Evolutionary conservation across 192 early-diverging fungal species (phyloP).

Genomic region (Phlyctochytrium bullatum): DNA sequence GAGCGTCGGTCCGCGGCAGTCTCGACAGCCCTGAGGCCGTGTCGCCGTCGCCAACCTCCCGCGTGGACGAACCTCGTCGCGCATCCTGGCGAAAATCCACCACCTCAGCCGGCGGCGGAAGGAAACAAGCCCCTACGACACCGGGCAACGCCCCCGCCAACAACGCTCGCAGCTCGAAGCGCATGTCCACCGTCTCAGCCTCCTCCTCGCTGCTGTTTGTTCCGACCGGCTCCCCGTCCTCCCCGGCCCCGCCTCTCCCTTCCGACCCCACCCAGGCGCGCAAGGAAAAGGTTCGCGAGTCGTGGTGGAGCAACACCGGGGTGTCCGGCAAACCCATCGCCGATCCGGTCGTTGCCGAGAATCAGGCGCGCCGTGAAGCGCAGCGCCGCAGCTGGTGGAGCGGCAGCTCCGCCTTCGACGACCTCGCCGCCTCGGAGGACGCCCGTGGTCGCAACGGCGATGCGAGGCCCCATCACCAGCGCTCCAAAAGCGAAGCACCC

Average conservation of each 20-base stretch:
- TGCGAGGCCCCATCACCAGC: not conserved
- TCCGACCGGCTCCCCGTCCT: not conserved
- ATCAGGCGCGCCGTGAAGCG: slow-evolving; percentile 23
- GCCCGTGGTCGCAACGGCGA: slow-evolving; percentile 4
- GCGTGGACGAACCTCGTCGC: not conserved
- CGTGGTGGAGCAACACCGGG: slow-evolving; percentile 28
- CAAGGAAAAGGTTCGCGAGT: slow-evolving; percentile 27
- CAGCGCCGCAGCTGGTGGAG: slow-evolving; percentile 23
- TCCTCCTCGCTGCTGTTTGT: too few species aligned
- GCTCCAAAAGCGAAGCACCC: not conserved
- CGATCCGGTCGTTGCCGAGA: slow-evolving; percentile 27
- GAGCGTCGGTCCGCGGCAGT: not conserved
- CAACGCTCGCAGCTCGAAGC: too few species aligned
- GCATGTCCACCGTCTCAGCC: not conserved
- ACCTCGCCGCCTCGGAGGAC: slow-evolving; percentile 9
- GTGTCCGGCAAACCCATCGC: slow-evolving; percentile 3
- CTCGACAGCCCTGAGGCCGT: not conserved
- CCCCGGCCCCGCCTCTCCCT: slow-evolving; percentile 1
- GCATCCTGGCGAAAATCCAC: not conserved
- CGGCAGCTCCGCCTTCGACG: slow-evolving; percentile 14
- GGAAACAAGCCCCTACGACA: not conserved
- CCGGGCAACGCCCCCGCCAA: not conserved
- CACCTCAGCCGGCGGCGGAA: too few species aligned
- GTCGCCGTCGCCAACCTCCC: too few species aligned
- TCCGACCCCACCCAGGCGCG: slow-evolving; percentile 22